These are phyloP conservation scores for Bolboschoenoplectus hybrid DNA, from an alignment of 202 grass and related monocot species.

Conservation along the genomic window DNA sequence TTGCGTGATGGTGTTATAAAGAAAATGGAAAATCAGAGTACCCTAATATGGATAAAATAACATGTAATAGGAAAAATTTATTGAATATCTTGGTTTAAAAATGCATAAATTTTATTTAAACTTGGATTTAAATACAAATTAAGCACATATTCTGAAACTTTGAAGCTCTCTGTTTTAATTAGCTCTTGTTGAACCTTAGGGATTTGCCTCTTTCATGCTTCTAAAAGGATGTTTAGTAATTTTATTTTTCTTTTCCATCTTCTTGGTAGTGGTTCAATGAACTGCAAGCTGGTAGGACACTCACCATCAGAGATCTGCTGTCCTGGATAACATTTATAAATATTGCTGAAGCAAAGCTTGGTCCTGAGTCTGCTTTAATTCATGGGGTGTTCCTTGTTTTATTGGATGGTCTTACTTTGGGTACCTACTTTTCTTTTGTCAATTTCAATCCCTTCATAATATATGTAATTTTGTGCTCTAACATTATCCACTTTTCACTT, in stretches of 20 bases:
- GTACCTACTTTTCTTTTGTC: conserved; percentile 30
- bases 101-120: not conserved
- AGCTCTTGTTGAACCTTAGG: not conserved
- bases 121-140: not conserved
- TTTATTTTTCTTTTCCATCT: conserved; percentile 16
- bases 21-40: conserved; percentile 2
- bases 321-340: conserved; percentile 95
- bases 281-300: conserved; percentile 66
- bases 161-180: not conserved
- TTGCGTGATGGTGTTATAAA: not conserved
- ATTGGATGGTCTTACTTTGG: conserved; percentile 91
- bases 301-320: conserved; percentile 81
- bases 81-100: not conserved
- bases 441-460: conserved; percentile 11
- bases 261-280: conserved; percentile 81
- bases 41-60: not conserved
- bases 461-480: not conserved
- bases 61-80: not conserved
- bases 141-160: not conserved
- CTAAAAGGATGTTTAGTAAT: conserved; percentile 20
- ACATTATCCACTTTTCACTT: conserved; percentile 20
- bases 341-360: conserved; percentile 61
- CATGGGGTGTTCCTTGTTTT: conserved; percentile 92
- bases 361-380: conserved; percentile 64
- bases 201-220: conserved; percentile 12